phyloP scores from a whole-genome alignment of 495 filamentous ascomycete species.

The Lophium mytilinum region DNA sequence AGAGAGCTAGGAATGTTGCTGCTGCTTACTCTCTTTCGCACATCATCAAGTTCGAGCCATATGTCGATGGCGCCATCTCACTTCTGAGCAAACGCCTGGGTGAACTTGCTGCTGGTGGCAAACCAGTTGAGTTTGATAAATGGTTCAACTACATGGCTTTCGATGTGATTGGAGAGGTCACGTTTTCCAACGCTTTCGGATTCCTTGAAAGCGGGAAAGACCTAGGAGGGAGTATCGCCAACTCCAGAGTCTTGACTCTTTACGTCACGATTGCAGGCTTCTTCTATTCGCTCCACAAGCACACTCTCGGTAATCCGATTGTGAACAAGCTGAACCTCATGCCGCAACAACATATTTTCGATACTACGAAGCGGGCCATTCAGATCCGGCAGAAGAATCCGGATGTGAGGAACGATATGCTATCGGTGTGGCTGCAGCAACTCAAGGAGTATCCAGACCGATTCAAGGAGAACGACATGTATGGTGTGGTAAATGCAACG shows the following conservation, averaged over 20 bases:
- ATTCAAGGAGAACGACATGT: slow-evolving; percentile 37
- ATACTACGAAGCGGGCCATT: slow-evolving; percentile 38
- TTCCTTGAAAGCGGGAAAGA: slow-evolving; percentile 38
- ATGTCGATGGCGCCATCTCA: slow-evolving; percentile 34
- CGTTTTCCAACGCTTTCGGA: slow-evolving; percentile 29
- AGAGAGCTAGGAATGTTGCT: slow-evolving; percentile 33
- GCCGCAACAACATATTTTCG: slow-evolving; percentile 38
- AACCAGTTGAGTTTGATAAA: slow-evolving; percentile 28
- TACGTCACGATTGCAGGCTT: slow-evolving; percentile 35
- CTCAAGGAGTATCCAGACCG: slow-evolving; percentile 34
- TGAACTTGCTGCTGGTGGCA: slow-evolving; percentile 16
- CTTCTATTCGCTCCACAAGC: slow-evolving; percentile 35
- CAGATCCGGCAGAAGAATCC: slow-evolving; percentile 34
- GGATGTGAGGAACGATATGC: slow-evolving; percentile 37
- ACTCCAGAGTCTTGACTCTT: background rate
- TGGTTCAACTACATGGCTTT: slow-evolving; percentile 37
- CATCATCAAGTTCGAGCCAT: slow-evolving; percentile 35
- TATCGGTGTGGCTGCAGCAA: slow-evolving; percentile 39
- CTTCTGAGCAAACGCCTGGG: slow-evolving; percentile 31
- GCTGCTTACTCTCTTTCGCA: slow-evolving; percentile 37
- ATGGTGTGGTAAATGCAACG: slow-evolving; percentile 34
- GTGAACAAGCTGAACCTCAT: slow-evolving; percentile 35
- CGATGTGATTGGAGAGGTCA: slow-evolving; percentile 33
- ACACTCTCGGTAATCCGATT: slow-evolving; percentile 38
- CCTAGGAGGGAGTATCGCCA: slow-evolving; percentile 34